Conservation (phyloP, 495 filamentous ascomycete genomes). For the Penicillium odoratum region DNA sequence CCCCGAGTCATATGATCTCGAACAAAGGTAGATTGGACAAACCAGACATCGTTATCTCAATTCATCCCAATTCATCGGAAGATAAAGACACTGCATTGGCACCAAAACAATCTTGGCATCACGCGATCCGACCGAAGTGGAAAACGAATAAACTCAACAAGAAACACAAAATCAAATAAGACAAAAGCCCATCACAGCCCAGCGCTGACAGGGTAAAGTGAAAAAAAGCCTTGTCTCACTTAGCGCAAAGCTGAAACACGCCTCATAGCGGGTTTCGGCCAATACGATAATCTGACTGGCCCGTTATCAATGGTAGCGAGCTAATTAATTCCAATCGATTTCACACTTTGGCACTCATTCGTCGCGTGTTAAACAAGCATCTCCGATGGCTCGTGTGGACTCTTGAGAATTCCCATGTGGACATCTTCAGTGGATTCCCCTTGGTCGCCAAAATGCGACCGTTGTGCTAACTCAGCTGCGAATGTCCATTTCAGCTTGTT, state of each 20-base stretch:
- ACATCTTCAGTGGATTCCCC: too few relatives aligned
- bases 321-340: slow-evolving; percentile 16
- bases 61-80: too few relatives aligned
- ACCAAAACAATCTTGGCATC: not conserved
- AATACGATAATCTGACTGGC: slow-evolving; percentile 13
- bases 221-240: slow-evolving; percentile 16
- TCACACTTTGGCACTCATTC: slow-evolving; percentile 30
- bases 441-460: slow-evolving; percentile 5
- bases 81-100: not conserved
- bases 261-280: slow-evolving; percentile 13
- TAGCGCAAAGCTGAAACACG: slow-evolving; percentile 32
- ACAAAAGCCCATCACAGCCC: not conserved
- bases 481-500: not conserved
- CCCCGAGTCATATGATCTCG: too few relatives aligned
- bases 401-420: too few relatives aligned
- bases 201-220: not conserved
- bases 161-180: too few relatives aligned
- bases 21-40: too few relatives aligned
- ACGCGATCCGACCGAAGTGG: not conserved
- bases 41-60: too few relatives aligned
- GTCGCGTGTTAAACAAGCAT: slow-evolving; percentile 36
- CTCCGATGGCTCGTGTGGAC: not conserved
- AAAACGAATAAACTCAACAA: not conserved
- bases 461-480: slow-evolving; percentile 11
- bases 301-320: slow-evolving; percentile 21